Evolutionary conservation across 2,329 filamentous ascomycete genomes (phyloP).

Genomic region (Aspergillaceae sp.): DNA sequence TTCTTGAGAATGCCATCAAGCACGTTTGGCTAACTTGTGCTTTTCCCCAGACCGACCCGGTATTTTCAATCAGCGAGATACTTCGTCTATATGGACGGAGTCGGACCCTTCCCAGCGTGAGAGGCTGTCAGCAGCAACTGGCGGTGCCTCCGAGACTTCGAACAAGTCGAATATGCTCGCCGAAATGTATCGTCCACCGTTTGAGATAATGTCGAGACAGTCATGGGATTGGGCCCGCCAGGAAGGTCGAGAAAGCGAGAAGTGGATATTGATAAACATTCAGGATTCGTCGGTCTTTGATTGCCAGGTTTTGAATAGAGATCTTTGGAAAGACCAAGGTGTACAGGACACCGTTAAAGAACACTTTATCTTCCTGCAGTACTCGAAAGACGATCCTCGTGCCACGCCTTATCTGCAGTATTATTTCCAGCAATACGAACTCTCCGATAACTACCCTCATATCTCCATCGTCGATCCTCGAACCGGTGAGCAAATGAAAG

Average conservation of each 20-base stretch:
- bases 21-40: conserved; percentile 5
- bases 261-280: conserved; percentile 93
- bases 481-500: conserved; percentile 93
- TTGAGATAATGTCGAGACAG: conserved; percentile 72
- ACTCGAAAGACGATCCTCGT: conserved; percentile 72
- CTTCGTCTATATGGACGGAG: conserved; percentile 52
- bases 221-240: conserved; percentile 79
- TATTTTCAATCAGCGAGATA: conserved; percentile 60
- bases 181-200: conserved; percentile 85
- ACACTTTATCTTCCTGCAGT: conserved; percentile 94
- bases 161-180: conserved; percentile 71
- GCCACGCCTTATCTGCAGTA: conserved; percentile 79
- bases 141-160: conserved; percentile 56
- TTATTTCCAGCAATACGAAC: conserved; percentile 74
- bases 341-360: conserved; percentile 75
- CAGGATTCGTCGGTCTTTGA: conserved; percentile 91
- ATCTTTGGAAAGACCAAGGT: conserved; percentile 84
- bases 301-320: conserved; percentile 86
- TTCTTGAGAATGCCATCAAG: background rate
- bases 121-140: conserved; percentile 52
- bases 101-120: conserved; percentile 42
- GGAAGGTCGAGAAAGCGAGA: conserved; percentile 76
- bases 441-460: conserved; percentile 85
- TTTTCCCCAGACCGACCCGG: conserved; percentile 40
- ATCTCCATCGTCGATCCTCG: conserved; percentile 92